Percentiles rank a stretch among this genome's conserved stretches.
phyloP scores from a whole-genome alignment of 23 red algal genomes.

The Cyanidiococcus yangmingshanensis region DNA sequence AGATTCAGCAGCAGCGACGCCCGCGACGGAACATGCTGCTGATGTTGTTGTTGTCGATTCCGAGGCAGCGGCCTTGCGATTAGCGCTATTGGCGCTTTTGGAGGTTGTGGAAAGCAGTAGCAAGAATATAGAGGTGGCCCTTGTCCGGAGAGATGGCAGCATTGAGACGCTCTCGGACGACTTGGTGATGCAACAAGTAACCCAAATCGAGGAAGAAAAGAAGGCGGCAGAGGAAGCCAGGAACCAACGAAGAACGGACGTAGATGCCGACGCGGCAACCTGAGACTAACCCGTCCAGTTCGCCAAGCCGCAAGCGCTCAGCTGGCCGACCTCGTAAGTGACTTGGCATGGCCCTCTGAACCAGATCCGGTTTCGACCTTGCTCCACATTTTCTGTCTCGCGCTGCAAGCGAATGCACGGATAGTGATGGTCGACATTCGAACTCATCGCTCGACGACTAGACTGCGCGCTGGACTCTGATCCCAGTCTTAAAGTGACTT shows the following conservation, averaged over 20 bases:
- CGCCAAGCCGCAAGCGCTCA: no score
- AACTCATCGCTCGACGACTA: no score
- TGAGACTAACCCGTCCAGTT: no score
- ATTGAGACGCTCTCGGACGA: conserved; percentile 46
- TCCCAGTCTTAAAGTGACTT: no score
- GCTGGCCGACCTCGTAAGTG: no score
- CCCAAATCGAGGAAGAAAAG: conserved; percentile 76
- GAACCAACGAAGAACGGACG: not conserved
- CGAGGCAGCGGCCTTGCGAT: conserved; percentile 50
- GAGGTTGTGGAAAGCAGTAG: conserved; percentile 88
- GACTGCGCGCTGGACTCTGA: no score
- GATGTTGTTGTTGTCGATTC: not conserved
- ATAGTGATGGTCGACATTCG: no score
- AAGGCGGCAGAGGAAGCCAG: conserved; percentile 73
- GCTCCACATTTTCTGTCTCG: no score
- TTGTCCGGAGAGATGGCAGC: conserved; percentile 45
- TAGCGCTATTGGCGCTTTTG: conserved; percentile 75
- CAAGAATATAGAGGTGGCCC: conserved; percentile 89
- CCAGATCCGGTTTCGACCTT: no score
- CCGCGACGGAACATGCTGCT: not conserved
- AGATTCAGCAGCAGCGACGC: not conserved
- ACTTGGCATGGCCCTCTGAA: no score
- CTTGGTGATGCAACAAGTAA: conserved; percentile 55
- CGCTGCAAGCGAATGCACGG: no score
- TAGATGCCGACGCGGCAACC: not conserved